Percentiles rank a stretch among this genome's conserved stretches.
These are phyloP conservation scores for Pyropia haitanensis DNA, from an alignment of 23 red algal genomes.

Conservation along the genomic window DNA sequence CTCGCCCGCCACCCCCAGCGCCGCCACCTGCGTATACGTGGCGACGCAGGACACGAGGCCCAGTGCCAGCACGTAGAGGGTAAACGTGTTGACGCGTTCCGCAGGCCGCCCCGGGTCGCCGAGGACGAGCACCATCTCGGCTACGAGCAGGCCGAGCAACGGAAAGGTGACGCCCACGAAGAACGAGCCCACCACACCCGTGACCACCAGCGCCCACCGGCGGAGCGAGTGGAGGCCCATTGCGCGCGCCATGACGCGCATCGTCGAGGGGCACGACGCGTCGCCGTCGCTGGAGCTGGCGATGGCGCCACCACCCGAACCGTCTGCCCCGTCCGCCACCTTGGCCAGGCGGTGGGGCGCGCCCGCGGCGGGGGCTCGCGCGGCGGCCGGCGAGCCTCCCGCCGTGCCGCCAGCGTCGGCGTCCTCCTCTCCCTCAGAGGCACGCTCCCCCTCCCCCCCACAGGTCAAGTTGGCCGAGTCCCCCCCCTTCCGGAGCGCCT, in stretches of 20 bases:
- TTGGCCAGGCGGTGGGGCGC: constrained; percentile 7
- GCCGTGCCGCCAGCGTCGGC: not conserved
- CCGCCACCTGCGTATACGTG: constrained; percentile 18
- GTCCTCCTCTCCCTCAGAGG: not conserved
- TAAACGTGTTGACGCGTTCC: too few species aligned
- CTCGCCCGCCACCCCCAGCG: constrained; percentile 77
- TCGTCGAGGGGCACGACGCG: too few species aligned
- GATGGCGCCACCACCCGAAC: not conserved
- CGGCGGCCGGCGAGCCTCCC: constrained; percentile 6
- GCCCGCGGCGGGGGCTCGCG: not conserved
- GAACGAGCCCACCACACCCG: not conserved
- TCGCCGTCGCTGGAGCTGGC: too few species aligned
- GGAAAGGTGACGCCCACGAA: not conserved
- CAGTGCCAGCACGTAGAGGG: too few species aligned
- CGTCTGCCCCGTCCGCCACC: constrained; percentile 15
- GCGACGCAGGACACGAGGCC: constrained; percentile 19
- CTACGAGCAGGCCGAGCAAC: constrained; percentile 3
- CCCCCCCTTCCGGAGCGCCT: constrained; percentile 19
- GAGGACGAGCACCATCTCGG: constrained; percentile 32
- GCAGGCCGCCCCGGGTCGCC: too few species aligned
- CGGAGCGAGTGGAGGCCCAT: too few species aligned
- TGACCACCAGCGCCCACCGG: too few species aligned
- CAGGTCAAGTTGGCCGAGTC: not conserved
- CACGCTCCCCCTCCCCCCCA: constrained; percentile 11
- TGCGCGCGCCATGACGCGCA: too few species aligned